Evolutionary conservation across 352 stramenopile species (phyloP), one percentile per base, ranked within the genome.

Genomic region (Phytophthora sansomeana): DNA sequence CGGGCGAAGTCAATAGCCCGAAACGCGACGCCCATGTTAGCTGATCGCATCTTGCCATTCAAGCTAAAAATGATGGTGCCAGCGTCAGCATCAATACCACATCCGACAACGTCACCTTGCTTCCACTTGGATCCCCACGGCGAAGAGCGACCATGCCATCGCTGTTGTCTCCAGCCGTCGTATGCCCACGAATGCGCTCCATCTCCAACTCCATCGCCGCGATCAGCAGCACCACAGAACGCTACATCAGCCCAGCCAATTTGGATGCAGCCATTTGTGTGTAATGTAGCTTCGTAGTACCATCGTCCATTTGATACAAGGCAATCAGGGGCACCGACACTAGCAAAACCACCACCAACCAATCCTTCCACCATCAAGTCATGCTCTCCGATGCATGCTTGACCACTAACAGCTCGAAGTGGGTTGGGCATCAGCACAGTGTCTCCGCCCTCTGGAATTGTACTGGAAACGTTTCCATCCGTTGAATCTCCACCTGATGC

Each of bases 261-360:
- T 69, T 98, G 95, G 67, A 98, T 98, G 57, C 95, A 96, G 42
- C 94, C 94, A 33, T 96, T 97, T 0, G 91, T 97, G 50, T 92
- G 76, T 16, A 98, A 63, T n/a, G 82, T 91, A n/a, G 95, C 95
- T 83, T 98, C 92, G 63, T 96, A 98, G 65, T 97, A 97, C 90
- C 90, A 97, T 39, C 85, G 69, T 4, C 91, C 90, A 38, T 43
- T 85, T 6, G 78, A 89, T 26, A 96, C 84, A 13, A 94, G 75
- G 48, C 85, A 95, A 56, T 93, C 88, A 10, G 85, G 86, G 5
- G 87, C 88, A 30, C 85, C 87, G 54, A 97, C 87, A 55, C 84
- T 94, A 11, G 86, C 85, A 75, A 97, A 97, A 3, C 87, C 88
- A 19, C 87, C 90, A 52, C 88, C 87, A 41, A 94, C 82, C 1